These are phyloP conservation scores for Murraya koenigii DNA, from an alignment of 345 rosid genomes.

Conservation along the genomic window DNA sequence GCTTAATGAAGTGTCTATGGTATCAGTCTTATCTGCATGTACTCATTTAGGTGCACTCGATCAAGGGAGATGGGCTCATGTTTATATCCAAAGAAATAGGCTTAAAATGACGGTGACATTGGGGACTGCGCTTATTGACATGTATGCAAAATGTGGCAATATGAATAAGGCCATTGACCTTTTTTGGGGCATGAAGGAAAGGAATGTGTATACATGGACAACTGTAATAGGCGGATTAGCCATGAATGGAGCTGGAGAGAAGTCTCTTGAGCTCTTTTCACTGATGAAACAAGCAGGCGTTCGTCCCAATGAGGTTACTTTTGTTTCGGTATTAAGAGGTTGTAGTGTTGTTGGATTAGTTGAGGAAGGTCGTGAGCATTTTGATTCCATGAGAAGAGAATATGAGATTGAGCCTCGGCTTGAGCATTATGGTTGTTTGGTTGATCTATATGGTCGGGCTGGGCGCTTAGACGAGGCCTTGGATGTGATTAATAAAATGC, in stretches of 20 bases:
- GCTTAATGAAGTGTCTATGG: slow-evolving; percentile 53
- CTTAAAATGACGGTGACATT: slow-evolving; percentile 42
- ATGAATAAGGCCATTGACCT: slow-evolving; percentile 55
- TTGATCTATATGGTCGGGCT: slow-evolving; percentile 58
- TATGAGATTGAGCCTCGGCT: slow-evolving; percentile 51
- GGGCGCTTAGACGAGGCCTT: slow-evolving; percentile 51
- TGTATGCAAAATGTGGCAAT: slow-evolving; percentile 62
- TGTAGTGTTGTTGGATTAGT: slow-evolving; percentile 57
- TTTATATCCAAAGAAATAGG: slow-evolving; percentile 47
- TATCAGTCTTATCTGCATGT: slow-evolving; percentile 60
- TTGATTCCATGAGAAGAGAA: slow-evolving; percentile 43
- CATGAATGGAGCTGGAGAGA: slow-evolving; percentile 47
- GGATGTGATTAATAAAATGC: slow-evolving; percentile 45
- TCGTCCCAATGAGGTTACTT: slow-evolving; percentile 50
- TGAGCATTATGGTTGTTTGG: slow-evolving; percentile 77
- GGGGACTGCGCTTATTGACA: slow-evolving; percentile 59
- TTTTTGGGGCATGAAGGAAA: slow-evolving; percentile 51
- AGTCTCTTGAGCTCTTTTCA: slow-evolving; percentile 52
- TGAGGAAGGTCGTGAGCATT: slow-evolving; percentile 48
- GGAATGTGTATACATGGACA: slow-evolving; percentile 61
- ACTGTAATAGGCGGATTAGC: slow-evolving; percentile 57
- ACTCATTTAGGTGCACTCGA: slow-evolving; percentile 55
- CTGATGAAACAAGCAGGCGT: slow-evolving; percentile 42
- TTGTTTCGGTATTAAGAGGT: slow-evolving; percentile 52
- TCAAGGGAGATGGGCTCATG: slow-evolving; percentile 69